These are phyloP conservation scores for Ceratocystis cubensis DNA, from an alignment of 2,329 filamentous ascomycete species.

Conservation along the genomic window DNA sequence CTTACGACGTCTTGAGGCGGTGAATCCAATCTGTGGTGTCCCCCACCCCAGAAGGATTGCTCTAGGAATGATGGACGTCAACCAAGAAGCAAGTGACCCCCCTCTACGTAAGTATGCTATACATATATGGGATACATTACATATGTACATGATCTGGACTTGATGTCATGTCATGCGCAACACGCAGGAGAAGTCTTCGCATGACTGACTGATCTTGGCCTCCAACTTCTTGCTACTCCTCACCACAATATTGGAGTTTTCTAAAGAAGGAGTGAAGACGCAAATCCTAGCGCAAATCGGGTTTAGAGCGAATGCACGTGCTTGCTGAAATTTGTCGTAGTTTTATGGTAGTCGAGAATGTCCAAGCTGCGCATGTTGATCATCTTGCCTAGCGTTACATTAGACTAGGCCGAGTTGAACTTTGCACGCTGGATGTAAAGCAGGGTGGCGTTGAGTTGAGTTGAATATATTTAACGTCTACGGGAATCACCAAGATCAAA, in stretches of 20 bases:
- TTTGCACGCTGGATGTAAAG: neutral
- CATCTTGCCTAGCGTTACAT: neutral
- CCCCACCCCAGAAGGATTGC: neutral
- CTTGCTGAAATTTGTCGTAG: neutral
- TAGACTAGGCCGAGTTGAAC: neutral
- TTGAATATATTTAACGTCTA: too few relatives aligned
- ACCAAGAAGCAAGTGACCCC: neutral
- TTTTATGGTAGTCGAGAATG: too few relatives aligned
- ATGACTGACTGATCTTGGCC: neutral
- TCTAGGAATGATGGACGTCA: neutral
- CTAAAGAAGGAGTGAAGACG: neutral
- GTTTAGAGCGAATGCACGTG: neutral
- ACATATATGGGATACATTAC: neutral
- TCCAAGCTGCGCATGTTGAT: neutral
- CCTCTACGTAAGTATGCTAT: neutral
- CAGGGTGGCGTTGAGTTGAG: neutral
- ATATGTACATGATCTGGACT: neutral
- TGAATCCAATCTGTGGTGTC: neutral
- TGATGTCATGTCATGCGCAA: neutral
- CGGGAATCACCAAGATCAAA: too few relatives aligned
- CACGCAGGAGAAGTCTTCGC: neutral
- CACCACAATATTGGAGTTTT: neutral
- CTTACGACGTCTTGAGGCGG: constrained; percentile 2
- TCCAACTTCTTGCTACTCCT: neutral
- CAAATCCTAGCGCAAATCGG: constrained; percentile 5